Conservation (phyloP, 164 flowering plant species). For the Vitis labrusca region DNA sequence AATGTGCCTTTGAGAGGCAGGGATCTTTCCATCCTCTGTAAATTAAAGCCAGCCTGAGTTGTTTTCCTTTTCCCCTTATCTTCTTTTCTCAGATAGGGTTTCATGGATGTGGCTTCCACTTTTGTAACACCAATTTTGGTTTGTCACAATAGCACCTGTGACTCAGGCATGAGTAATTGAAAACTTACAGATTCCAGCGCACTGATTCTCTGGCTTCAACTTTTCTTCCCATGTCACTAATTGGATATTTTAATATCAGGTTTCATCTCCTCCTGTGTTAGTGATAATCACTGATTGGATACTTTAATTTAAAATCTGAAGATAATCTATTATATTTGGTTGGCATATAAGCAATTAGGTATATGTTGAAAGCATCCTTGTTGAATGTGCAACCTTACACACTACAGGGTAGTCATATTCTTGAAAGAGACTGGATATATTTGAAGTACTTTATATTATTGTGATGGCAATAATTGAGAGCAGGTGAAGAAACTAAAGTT, state of each 20-base stretch:
- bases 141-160: neutral
- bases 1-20: neutral
- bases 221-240: no score
- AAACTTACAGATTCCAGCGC: no score
- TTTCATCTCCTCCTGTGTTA: no score
- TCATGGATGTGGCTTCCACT: neutral
- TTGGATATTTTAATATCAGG: no score
- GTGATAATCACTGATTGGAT: neutral
- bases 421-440: constrained; percentile 1
- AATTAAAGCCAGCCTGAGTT: neutral
- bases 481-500: constrained; percentile 6
- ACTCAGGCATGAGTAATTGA: no score
- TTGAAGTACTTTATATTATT: neutral
- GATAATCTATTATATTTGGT: neutral
- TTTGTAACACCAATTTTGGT: constrained; percentile 11
- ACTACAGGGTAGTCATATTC: neutral
- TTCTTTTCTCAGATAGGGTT: neutral
- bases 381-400: neutral
- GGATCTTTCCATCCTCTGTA: constrained; percentile 4
- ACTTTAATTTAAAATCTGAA: neutral
- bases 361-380: neutral
- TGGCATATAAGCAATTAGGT: neutral
- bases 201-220: no score
- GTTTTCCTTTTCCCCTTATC: neutral
- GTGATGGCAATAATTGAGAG: neutral